Conservation (phyloP, 2,329 filamentous ascomycete species). For the Venturiaceae sp. region DNA sequence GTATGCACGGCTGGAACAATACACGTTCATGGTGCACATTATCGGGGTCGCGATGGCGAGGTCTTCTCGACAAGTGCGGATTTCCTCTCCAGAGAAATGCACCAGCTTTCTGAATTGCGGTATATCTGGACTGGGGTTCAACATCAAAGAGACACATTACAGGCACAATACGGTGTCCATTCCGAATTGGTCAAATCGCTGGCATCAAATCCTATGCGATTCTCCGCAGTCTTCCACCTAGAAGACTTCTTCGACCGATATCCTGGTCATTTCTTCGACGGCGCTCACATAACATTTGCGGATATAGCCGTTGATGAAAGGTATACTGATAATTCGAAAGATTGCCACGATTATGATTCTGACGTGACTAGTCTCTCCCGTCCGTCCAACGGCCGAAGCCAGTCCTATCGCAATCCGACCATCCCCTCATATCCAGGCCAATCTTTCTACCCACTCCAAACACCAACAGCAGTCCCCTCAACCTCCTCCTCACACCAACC, state of each 20-base stretch:
- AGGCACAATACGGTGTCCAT: slow-evolving; percentile 70
- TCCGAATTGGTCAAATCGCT: slow-evolving; percentile 67
- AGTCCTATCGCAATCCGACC: not conserved
- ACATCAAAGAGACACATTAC: slow-evolving; percentile 70
- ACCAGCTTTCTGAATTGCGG: slow-evolving; percentile 65
- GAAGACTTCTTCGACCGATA: slow-evolving; percentile 87
- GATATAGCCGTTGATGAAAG: slow-evolving; percentile 57
- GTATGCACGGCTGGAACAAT: slow-evolving; percentile 81
- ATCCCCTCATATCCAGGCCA: not conserved
- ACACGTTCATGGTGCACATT: slow-evolving; percentile 78
- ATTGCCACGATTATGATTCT: not conserved
- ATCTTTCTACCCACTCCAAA: not conserved
- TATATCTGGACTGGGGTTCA: slow-evolving; percentile 70
- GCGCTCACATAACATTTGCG: slow-evolving; percentile 61
- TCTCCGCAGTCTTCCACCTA: slow-evolving; percentile 70
- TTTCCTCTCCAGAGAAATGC: slow-evolving; percentile 68
- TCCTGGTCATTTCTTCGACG: slow-evolving; percentile 60
- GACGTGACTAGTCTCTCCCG: not conserved
- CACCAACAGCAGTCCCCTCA: slow-evolving; percentile 2
- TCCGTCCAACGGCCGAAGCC: not conserved
- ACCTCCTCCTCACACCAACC: not conserved
- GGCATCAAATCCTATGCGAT: slow-evolving; percentile 58
- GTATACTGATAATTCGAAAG: slow-evolving; percentile 20
- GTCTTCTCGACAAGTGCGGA: slow-evolving; percentile 57
- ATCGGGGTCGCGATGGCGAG: slow-evolving; percentile 53